Evolutionary conservation across 2,329 filamentous ascomycete species (phyloP).

Genomic region (Monosporascus sp.): DNA sequence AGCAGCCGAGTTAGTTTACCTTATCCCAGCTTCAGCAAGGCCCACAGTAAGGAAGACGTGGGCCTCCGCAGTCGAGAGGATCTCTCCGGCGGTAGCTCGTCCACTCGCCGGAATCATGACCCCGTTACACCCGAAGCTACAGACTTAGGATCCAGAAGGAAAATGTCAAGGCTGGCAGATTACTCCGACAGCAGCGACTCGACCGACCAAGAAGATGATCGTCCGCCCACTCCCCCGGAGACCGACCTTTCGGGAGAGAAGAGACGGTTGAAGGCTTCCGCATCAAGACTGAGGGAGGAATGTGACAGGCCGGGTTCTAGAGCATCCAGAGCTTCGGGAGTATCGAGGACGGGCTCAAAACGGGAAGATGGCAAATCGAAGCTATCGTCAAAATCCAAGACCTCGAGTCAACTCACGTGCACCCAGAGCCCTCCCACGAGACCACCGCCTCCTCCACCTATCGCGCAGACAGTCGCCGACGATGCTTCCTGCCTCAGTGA

Average conservation of each 20-base stretch:
- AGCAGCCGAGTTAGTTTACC: slow-evolving; percentile 26
- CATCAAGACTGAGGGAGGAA: slow-evolving; percentile 32
- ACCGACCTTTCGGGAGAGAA: slow-evolving; percentile 51
- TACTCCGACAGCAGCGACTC: slow-evolving; percentile 35
- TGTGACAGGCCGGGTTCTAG: slow-evolving; percentile 37
- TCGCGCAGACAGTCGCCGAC: slow-evolving; percentile 20
- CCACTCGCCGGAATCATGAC: slow-evolving; percentile 30
- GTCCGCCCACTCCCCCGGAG: slow-evolving; percentile 59
- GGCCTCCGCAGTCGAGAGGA: slow-evolving; percentile 59
- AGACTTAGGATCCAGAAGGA: slow-evolving; percentile 52
- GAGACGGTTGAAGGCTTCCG: slow-evolving; percentile 29
- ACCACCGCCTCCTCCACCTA: slow-evolving; percentile 27
- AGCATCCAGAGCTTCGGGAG: slow-evolving; percentile 35
- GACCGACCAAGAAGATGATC: slow-evolving; percentile 37
- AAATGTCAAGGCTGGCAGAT: slow-evolving; percentile 43
- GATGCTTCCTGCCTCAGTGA: slow-evolving; percentile 25
- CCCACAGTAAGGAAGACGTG: slow-evolving; percentile 78
- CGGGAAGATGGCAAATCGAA: slow-evolving; percentile 45
- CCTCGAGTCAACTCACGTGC: slow-evolving; percentile 54
- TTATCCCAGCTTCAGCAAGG: slow-evolving; percentile 50
- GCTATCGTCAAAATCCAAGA: slow-evolving; percentile 47
- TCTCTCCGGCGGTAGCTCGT: slow-evolving; percentile 22
- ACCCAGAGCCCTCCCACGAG: slow-evolving; percentile 30
- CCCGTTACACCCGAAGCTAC: slow-evolving; percentile 66
- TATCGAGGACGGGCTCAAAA: slow-evolving; percentile 38